Conservation (phyloP, 108 stramenopile species). For the Fragilaria crotonensis region DNA sequence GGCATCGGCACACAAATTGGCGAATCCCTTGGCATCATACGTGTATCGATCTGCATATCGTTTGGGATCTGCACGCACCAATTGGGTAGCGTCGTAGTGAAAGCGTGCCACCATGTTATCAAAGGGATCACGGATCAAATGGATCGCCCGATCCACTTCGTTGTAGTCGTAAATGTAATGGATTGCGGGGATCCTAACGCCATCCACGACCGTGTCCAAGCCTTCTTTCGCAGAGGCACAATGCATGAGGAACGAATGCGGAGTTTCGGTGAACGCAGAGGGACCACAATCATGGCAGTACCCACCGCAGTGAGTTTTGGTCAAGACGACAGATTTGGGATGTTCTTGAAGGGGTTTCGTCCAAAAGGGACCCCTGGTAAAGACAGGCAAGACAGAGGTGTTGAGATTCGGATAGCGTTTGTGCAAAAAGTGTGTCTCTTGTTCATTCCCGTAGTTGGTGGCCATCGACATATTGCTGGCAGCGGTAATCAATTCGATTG, state of each 20-base stretch:
- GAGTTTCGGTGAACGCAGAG: not conserved
- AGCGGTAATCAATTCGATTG: conserved; percentile 27
- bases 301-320: conserved; percentile 70
- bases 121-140: conserved; percentile 60
- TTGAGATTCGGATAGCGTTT: not conserved
- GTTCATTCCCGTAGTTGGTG: conserved; percentile 23
- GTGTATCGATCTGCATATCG: conserved; percentile 8
- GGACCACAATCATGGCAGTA: conserved; percentile 25
- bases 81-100: conserved; percentile 39
- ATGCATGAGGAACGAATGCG: not conserved
- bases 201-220: conserved; percentile 11
- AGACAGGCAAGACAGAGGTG: conserved; percentile 33
- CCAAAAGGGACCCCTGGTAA: conserved; percentile 41
- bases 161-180: conserved; percentile 1
- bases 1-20: conserved; percentile 24
- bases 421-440: conserved; percentile 12
- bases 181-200: conserved; percentile 1
- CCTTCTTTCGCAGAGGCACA: not conserved
- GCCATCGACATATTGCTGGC: conserved; percentile 17
- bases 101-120: conserved; percentile 65
- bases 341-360: conserved; percentile 10
- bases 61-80: conserved; percentile 8
- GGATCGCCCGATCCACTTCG: conserved; percentile 50
- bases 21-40: conserved; percentile 30
- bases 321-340: conserved; percentile 27